Evolutionary conservation across 176 grass and related monocot genomes (phyloP).

Genomic region (Eragrostis nindensis): DNA sequence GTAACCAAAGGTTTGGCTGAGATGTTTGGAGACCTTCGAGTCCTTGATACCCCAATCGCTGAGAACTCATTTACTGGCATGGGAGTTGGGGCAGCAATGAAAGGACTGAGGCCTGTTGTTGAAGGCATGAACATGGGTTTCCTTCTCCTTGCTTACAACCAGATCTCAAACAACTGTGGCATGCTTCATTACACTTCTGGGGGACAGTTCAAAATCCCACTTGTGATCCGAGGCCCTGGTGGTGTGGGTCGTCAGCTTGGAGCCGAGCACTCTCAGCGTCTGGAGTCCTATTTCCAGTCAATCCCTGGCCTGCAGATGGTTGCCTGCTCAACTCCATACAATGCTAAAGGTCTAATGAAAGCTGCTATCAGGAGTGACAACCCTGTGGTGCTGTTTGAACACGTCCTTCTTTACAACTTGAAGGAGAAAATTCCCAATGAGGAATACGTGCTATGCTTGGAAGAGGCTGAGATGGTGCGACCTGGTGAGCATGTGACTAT

Average conservation of each 20-base stretch:
- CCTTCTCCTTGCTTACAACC: constrained; percentile 90
- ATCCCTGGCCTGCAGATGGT: constrained; percentile 95
- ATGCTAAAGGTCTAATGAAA: constrained; percentile 95
- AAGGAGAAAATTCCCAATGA: constrained; percentile 89
- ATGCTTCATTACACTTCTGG: constrained; percentile 99
- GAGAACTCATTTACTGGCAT: constrained; percentile 93
- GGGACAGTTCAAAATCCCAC: constrained; percentile 88
- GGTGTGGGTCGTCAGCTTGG: constrained; percentile 89
- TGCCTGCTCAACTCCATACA: constrained; percentile 95
- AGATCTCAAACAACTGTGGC: constrained; percentile 95
- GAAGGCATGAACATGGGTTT: constrained; percentile 99
- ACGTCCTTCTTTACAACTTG: constrained; percentile 85
- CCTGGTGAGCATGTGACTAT: constrained; percentile 80
- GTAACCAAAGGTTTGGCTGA: constrained; percentile 82
- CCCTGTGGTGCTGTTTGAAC: constrained; percentile 88
- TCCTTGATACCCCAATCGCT: constrained; percentile 88
- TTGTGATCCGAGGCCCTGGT: constrained; percentile 87
- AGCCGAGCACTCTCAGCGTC: constrained; percentile 85
- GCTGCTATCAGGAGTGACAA: constrained; percentile 90
- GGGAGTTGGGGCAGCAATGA: constrained; percentile 91
- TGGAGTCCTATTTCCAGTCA: constrained; percentile 95
- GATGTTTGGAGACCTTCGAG: constrained; percentile 85
- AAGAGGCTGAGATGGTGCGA: constrained; percentile 88
- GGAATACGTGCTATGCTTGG: constrained; percentile 76
- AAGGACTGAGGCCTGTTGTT: constrained; percentile 69